Evolutionary conservation across 1,139 yeast genomes (phyloP).

Genomic region (Scheffersomyces illinoinensis): DNA sequence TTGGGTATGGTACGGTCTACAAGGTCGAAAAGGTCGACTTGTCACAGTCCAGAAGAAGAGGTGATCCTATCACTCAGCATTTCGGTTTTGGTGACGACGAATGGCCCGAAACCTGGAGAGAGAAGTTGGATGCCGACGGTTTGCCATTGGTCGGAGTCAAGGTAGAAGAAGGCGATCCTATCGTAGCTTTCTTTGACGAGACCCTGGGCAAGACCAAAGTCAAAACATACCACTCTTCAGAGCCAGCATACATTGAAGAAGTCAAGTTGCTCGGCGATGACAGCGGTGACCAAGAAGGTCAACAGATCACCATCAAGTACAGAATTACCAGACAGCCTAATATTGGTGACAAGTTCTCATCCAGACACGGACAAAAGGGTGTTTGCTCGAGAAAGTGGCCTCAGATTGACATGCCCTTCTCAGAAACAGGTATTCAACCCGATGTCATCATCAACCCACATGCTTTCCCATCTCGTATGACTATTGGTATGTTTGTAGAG

Average conservation of each 20-base stretch:
- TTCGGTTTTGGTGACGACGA: conserved; percentile 92
- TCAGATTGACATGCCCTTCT: conserved; percentile 92
- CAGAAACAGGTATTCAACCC: conserved; percentile 94
- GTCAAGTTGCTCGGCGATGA: conserved; percentile 92
- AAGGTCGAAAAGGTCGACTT: conserved; percentile 92
- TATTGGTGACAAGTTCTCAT: conserved; percentile 97
- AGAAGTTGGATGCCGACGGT: conserved; percentile 88
- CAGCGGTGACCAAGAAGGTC: conserved; percentile 74
- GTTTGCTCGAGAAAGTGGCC: conserved; percentile 99
- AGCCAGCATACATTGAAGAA: conserved; percentile 94
- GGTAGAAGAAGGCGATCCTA: conserved; percentile 95
- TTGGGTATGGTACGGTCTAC: conserved; percentile 95
- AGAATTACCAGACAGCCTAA: conserved; percentile 90
- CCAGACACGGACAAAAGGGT: conserved; percentile 99
- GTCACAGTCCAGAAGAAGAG: conserved; percentile 75
- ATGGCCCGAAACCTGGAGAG: conserved; percentile 91
- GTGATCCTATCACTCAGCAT: conserved; percentile 93
- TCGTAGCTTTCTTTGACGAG: conserved; percentile 90
- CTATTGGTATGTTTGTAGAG: conserved; percentile 99
- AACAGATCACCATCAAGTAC: conserved; percentile 82
- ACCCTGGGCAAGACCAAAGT: conserved; percentile 88
- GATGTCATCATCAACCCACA: conserved; percentile 97
- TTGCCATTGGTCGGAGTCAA: conserved; percentile 85
- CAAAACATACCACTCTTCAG: conserved; percentile 90
- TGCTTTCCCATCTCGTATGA: conserved; percentile 99